Evolutionary conservation across 2,329 filamentous ascomycete species (phyloP).

Genomic region (Phoma sp.): DNA sequence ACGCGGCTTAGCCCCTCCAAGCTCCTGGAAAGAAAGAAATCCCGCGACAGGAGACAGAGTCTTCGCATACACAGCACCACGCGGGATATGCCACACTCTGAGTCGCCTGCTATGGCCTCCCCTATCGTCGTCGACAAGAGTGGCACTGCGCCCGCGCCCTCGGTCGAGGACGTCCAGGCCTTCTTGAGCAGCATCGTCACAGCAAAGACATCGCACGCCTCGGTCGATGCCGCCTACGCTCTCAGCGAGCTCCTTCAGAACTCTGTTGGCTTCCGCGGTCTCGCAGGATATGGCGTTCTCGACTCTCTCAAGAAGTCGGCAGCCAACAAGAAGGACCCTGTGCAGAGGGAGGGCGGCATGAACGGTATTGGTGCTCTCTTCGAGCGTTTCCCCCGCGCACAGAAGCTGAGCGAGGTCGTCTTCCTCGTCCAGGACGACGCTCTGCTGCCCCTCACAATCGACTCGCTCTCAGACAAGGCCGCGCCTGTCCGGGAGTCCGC

Average conservation of each 20-base stretch:
- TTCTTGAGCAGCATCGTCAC: constrained; percentile 54
- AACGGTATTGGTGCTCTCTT: constrained; percentile 93
- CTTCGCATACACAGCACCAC: constrained; percentile 10
- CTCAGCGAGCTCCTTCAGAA: constrained; percentile 69
- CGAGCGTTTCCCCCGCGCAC: constrained; percentile 80
- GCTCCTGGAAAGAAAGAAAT: constrained; percentile 22
- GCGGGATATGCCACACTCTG: constrained; percentile 56
- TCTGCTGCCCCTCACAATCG: constrained; percentile 74
- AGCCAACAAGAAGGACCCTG: constrained; percentile 89
- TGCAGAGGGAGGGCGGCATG: constrained; percentile 87
- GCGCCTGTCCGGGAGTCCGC: constrained; percentile 87
- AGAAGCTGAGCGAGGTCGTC: constrained; percentile 78
- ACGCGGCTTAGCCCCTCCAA: constrained; percentile 33
- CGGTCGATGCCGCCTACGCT: constrained; percentile 68
- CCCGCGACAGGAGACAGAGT: constrained; percentile 4
- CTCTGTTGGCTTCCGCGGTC: constrained; percentile 68
- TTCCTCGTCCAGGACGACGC: constrained; percentile 83
- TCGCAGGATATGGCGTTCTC: constrained; percentile 67
- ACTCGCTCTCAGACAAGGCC: constrained; percentile 88
- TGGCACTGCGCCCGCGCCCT: constrained; percentile 49
- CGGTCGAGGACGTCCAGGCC: constrained; percentile 53
- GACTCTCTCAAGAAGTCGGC: constrained; percentile 77
- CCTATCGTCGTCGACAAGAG: constrained; percentile 55
- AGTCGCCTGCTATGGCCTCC: constrained; percentile 57
- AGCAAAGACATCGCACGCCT: constrained; percentile 60